Evolutionary conservation across 371 early-diverging fungal species (phyloP), one percentile per base, ranked within the genome.

Genomic region (Zychaea mexicana): DNA sequence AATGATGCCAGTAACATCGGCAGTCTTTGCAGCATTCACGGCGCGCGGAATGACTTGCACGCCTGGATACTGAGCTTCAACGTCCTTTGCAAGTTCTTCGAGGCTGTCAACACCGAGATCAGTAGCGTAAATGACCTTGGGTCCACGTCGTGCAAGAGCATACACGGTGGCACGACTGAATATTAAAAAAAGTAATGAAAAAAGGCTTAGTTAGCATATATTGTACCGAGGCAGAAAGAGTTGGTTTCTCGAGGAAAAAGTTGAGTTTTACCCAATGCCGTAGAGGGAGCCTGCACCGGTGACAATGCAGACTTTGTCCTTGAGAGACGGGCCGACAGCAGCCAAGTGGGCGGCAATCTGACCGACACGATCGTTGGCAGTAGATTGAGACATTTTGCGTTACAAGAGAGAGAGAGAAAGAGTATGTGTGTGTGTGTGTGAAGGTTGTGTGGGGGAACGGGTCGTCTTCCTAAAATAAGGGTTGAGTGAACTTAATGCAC

Each of bases 271-370:
- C 84, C 84, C 84, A 60, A 84, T 84, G 52, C 84, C 84, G 21
- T 69, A 57, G 17, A 74, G 17, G 9, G 84, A 84, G 15, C 81
- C 78, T 17, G 84, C 84, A 19, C 84, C 84, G 17, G 84, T 84
- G 39, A 84, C 73, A 57, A 84, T 82, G 68, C 84, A 84, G 2
- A 84, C 75, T 47, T 80, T 78, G 60, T 73, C 76, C 49, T 72
- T 52, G 39, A 81, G 57, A 22, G 82, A 78, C 24, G 74, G 65
- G 8, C 66, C 73, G 12, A 64, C 74, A n/a, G 68, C 62, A 19
- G 61, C 62, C 7, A 83, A 62, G 57, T 83, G 83, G 22, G 68
- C 60, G 33, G 73, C 62, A 27, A 83, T 68, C 55, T 77, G 81
- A 27, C 64, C 67, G 52, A 74, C 69, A 49, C 83, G 79, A 33